Evolutionary conservation across 805 yeast species (phyloP).

Genomic region (Starmerella lactis-condensi): DNA sequence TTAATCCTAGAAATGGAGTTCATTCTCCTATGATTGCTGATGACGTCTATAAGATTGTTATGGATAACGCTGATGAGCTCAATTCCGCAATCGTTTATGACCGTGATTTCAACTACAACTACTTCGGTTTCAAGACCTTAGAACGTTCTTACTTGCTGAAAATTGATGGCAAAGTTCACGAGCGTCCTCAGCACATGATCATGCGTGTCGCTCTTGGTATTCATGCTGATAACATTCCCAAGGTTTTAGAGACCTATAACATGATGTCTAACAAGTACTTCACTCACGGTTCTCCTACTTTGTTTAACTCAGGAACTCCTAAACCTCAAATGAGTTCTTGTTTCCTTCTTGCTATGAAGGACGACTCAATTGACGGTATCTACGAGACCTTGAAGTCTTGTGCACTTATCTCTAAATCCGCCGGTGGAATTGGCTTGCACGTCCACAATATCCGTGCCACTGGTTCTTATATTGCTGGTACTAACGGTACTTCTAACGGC

Average conservation of each 20-base stretch:
- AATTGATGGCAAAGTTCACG: slow-evolving; percentile 48
- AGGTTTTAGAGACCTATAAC: slow-evolving; percentile 64
- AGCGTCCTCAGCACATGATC: slow-evolving; percentile 78
- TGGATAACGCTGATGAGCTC: slow-evolving; percentile 43
- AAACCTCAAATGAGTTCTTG: slow-evolving; percentile 77
- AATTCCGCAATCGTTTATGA: slow-evolving; percentile 57
- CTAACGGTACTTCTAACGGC: slow-evolving; percentile 86
- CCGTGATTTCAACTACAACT: slow-evolving; percentile 62
- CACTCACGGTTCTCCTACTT: slow-evolving; percentile 89
- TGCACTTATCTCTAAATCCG: slow-evolving; percentile 80
- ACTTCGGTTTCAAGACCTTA: slow-evolving; percentile 82
- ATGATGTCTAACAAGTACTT: slow-evolving; percentile 74
- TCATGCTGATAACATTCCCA: slow-evolving; percentile 48
- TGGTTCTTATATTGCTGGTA: slow-evolving; percentile 77
- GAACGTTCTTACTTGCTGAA: slow-evolving; percentile 68
- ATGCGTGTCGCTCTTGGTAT: slow-evolving; percentile 88
- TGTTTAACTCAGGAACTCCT: slow-evolving; percentile 84
- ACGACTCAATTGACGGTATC: slow-evolving; percentile 89
- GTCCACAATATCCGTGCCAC: slow-evolving; percentile 70
- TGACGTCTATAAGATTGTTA: slow-evolving; percentile 43
- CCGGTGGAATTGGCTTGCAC: slow-evolving; percentile 91
- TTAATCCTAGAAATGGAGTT: slow-evolving; percentile 59
- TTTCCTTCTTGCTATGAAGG: slow-evolving; percentile 76
- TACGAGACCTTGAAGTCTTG: slow-evolving; percentile 73
- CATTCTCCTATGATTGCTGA: slow-evolving; percentile 57